Base-by-base conservation (phyloP, 805 yeast species). In the Maudiozyma barnettii region DNA sequence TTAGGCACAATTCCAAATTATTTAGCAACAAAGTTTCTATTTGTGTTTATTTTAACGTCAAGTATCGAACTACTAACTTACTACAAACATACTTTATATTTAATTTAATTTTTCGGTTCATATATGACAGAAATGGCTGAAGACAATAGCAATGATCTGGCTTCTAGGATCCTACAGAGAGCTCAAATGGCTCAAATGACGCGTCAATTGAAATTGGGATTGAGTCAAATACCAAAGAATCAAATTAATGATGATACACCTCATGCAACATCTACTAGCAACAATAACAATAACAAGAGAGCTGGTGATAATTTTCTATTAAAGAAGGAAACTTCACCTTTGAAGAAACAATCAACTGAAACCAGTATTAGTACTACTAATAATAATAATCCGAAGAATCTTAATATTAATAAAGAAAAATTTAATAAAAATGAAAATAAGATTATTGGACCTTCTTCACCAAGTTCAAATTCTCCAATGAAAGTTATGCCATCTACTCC, bases 161-260 rank as follows among this genome's bases (percentile, higher is more conserved):
- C 67, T 9, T 51, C 54, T 10, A 61, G 56, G 48, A 64, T 64
- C 19, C 53, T 64, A 26, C 59, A 64, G 45, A 48, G 68, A 45
- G 68, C 68, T 39, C 63, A 63, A 46, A 49, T 64, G 46, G 68
- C 68, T 14, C 67, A 62, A 50, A 61, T 63, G 66, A 56, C 66
- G 13, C 54, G 68, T 18, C 62, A 62, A 44, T 54, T 64, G 51
- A 63, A 61, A 52, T 43, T 64, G 44, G 65, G 63, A 6, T 49
- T 64, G 21, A 54, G 64, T 31, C 60, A 58, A 51, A 65, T 63
- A 1, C 55, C 62, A 4, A 55, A 57, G 5, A 50, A 55, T 10
- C 55, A 51, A 48, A 12, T 31, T 23, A 43, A 26, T 20, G 37
- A 39, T 5, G 20, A 13, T 18, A 43, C 16, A n/a, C 30, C 9